phyloP scores from a whole-genome alignment of 495 filamentous ascomycete species.

The Platismatia glauca region DNA sequence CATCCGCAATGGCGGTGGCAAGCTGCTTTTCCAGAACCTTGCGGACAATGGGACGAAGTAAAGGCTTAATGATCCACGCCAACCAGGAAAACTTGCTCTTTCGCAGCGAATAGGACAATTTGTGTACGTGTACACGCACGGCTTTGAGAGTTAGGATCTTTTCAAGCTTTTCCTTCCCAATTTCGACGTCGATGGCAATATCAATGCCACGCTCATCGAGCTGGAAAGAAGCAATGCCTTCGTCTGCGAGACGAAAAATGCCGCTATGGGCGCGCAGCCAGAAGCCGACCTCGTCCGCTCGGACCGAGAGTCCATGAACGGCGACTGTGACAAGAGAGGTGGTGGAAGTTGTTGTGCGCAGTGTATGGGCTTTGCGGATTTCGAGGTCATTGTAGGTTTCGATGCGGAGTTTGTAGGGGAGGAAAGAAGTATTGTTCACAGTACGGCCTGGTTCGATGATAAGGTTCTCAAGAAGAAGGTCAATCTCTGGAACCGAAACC shows the following conservation, averaged over 20 bases:
- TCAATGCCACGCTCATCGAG: slow-evolving; percentile 84
- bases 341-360: slow-evolving; percentile 52
- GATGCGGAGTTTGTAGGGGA: slow-evolving; percentile 72
- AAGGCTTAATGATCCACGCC: slow-evolving; percentile 75
- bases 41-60: slow-evolving; percentile 72
- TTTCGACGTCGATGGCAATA: slow-evolving; percentile 71
- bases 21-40: slow-evolving; percentile 71
- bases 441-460: slow-evolving; percentile 82
- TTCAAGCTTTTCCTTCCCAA: slow-evolving; percentile 63
- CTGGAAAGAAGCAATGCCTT: slow-evolving; percentile 75
- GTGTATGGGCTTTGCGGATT: slow-evolving; percentile 67
- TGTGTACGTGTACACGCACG: slow-evolving; percentile 75
- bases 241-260: slow-evolving; percentile 59
- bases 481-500: slow-evolving; percentile 69
- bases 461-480: slow-evolving; percentile 81
- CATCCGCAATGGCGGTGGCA: slow-evolving; percentile 57
- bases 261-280: slow-evolving; percentile 61
- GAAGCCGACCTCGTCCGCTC: slow-evolving; percentile 80
- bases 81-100: slow-evolving; percentile 67
- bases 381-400: slow-evolving; percentile 81
- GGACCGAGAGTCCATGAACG: slow-evolving; percentile 68
- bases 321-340: slow-evolving; percentile 66
- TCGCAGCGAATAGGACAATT: slow-evolving; percentile 67
- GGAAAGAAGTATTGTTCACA: slow-evolving; percentile 78
- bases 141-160: slow-evolving; percentile 68